phyloP scores from a whole-genome alignment of 1,284 basidiomycete genomes.

The Moniliophthora roreri region DNA sequence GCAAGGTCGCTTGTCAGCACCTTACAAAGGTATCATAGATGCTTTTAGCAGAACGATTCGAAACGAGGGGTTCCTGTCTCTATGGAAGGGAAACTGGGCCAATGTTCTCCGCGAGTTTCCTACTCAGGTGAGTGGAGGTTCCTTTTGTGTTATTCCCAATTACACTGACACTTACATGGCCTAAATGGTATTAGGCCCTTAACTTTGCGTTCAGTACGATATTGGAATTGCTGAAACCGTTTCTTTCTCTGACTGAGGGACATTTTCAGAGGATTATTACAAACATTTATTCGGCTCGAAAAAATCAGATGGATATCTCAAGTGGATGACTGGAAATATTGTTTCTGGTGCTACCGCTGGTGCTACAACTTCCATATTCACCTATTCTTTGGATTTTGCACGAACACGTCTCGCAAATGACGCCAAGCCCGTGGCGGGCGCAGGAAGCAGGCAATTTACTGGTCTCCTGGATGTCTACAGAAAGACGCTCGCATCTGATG shows the following conservation, averaged over 20 bases:
- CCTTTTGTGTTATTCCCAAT: no score
- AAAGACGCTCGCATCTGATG: conserved; percentile 89
- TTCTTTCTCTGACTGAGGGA: neutral
- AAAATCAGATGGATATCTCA: conserved; percentile 52
- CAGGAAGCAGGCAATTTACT: conserved; percentile 93
- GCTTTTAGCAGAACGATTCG: conserved; percentile 55
- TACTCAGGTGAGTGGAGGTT: no score
- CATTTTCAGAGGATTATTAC: conserved; percentile 40
- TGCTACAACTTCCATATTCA: conserved; percentile 51
- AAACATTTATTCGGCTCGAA: conserved; percentile 53
- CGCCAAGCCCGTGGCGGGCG: conserved; percentile 51
- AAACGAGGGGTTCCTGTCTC: conserved; percentile 49
- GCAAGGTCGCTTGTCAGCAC: conserved; percentile 51
- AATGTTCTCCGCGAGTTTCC: conserved; percentile 70
- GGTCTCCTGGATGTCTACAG: conserved; percentile 92
- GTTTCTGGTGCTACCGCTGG: conserved; percentile 47
- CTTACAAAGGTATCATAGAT: conserved; percentile 63
- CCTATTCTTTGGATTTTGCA: conserved; percentile 64
- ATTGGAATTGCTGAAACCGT: neutral
- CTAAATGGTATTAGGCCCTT: no score
- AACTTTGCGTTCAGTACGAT: conserved; percentile 43
- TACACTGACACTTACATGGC: no score
- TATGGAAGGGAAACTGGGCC: conserved; percentile 66
- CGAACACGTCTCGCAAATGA: conserved; percentile 58
- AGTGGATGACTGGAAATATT: conserved; percentile 52